phyloP scores from a whole-genome alignment of 1,139 yeast genomes.

The Candida anutae region DNA sequence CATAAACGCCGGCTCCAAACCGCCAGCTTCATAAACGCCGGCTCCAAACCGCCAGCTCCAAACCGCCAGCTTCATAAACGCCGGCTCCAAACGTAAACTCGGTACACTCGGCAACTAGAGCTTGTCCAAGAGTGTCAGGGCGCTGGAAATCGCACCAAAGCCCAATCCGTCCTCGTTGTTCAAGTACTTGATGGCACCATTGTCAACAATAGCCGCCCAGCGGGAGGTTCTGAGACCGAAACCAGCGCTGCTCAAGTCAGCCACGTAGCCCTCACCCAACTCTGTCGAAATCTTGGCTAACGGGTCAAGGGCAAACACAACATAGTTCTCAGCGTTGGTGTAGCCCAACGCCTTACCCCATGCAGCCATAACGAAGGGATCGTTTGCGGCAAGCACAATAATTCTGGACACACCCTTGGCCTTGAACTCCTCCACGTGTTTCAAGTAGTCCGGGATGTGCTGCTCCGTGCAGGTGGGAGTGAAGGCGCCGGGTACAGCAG shows the following conservation, averaged over 20 bases:
- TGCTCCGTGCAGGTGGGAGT: conserved; percentile 39
- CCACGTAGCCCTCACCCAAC: conserved; percentile 47
- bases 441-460: conserved; percentile 74
- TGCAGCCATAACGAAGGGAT: conserved; percentile 68
- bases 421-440: conserved; percentile 44
- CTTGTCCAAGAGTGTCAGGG: conserved; percentile 41
- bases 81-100: too few species aligned
- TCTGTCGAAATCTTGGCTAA: conserved; percentile 54
- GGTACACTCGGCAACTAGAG: conserved; percentile 2
- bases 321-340: conserved; percentile 28
- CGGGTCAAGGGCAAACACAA: conserved; percentile 72
- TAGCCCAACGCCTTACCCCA: conserved; percentile 71
- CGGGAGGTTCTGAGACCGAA: conserved; percentile 18
- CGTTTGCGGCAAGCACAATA: conserved; percentile 70
- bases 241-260: conserved; percentile 43
- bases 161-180: conserved; percentile 56
- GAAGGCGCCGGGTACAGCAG: conserved; percentile 78
- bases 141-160: conserved; percentile 54
- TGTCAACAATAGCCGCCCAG: conserved; percentile 12
- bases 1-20: too few species aligned
- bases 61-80: too few species aligned
- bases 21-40: too few species aligned
- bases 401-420: conserved; percentile 67
- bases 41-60: too few species aligned
- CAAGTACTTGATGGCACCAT: conserved; percentile 11